These are phyloP conservation scores for Candida awuae DNA, from an alignment of 805 yeast genomes.

Conservation along the genomic window DNA sequence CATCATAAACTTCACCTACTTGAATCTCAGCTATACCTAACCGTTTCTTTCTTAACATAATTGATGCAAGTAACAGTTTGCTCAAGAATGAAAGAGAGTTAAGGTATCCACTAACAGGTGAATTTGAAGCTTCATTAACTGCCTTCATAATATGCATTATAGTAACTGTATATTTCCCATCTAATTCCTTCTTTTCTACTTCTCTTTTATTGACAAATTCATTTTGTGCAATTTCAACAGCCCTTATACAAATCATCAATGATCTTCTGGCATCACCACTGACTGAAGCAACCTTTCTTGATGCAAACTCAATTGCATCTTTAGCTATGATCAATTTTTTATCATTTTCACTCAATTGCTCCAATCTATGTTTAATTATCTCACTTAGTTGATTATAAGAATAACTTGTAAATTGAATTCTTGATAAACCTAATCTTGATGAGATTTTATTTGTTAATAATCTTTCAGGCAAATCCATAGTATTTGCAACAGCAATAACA, in stretches of 20 bases:
- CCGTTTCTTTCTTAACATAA: slow-evolving; percentile 56
- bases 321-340: slow-evolving; percentile 41
- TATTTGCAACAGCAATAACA: slow-evolving; percentile 90
- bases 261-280: slow-evolving; percentile 98
- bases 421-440: slow-evolving; percentile 79
- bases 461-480: slow-evolving; percentile 95
- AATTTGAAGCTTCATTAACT: slow-evolving; percentile 64
- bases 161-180: slow-evolving; percentile 46
- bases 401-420: slow-evolving; percentile 86
- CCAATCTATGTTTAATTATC: slow-evolving; percentile 68
- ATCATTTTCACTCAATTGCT: slow-evolving; percentile 34
- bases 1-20: slow-evolving; percentile 74
- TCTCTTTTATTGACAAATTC: slow-evolving; percentile 37
- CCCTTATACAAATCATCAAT: slow-evolving; percentile 76
- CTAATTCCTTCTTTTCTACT: slow-evolving; percentile 22
- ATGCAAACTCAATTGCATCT: slow-evolving; percentile 86
- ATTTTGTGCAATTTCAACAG: slow-evolving; percentile 77
- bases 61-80: slow-evolving; percentile 64
- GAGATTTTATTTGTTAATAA: slow-evolving; percentile 80
- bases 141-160: slow-evolving; percentile 75
- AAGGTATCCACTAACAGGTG: slow-evolving; percentile 61
- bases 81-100: slow-evolving; percentile 54
- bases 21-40: slow-evolving; percentile 63
- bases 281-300: slow-evolving; percentile 90
- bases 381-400: slow-evolving; percentile 66